phyloP scores from a whole-genome alignment of 2,329 filamentous ascomycete genomes.

The Microdochium bolleyi region DNA sequence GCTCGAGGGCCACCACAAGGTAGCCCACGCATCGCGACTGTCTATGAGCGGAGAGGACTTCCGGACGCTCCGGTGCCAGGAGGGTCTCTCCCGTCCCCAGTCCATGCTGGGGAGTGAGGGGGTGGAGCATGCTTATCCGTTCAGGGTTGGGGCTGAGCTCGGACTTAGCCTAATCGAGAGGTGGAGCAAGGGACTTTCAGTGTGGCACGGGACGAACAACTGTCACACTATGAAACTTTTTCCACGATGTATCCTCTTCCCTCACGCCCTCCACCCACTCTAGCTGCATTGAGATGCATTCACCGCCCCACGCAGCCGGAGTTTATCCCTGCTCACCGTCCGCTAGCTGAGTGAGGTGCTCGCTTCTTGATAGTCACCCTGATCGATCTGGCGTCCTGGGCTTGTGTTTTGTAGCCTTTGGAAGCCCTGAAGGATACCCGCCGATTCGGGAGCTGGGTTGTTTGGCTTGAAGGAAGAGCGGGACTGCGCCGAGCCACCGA shows the following conservation, averaged over 20 bases:
- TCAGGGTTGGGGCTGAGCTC: not conserved
- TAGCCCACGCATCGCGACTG: not conserved
- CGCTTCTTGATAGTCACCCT: not conserved
- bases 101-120: not conserved
- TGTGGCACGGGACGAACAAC: not conserved
- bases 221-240: not conserved
- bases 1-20: not conserved
- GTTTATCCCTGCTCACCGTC: not conserved
- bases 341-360: not conserved
- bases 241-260: not conserved
- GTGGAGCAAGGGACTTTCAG: not conserved
- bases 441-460: too few species aligned
- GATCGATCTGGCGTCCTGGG: not conserved
- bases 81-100: not conserved
- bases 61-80: not conserved
- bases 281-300: not conserved
- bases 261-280: not conserved
- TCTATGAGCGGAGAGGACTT: not conserved
- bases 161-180: not conserved
- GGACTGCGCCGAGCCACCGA: not conserved
- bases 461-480: too few species aligned
- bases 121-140: not conserved
- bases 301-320: not conserved
- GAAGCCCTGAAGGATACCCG: not conserved
- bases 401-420: not conserved